These are phyloP conservation scores for Platanthera guangdongensis DNA, from an alignment of 106 monocot species.

Conservation along the genomic window DNA sequence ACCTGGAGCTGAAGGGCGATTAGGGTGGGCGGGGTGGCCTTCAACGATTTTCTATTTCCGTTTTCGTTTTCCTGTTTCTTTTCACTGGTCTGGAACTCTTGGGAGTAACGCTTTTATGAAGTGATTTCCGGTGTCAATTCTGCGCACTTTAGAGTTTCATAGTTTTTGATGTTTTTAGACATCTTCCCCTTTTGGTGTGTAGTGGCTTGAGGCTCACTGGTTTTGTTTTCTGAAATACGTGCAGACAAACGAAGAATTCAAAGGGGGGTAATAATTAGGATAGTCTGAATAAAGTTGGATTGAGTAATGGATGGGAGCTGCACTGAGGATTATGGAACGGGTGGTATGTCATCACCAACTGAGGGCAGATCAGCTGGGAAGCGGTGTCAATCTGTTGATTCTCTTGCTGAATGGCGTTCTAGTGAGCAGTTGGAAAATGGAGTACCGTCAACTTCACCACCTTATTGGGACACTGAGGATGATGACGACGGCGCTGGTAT, in stretches of 20 bases:
- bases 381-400: conserved; percentile 18
- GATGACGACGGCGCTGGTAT: conserved; percentile 15
- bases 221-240: not conserved
- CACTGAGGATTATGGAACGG: not conserved
- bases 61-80: not conserved
- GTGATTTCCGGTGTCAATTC: not conserved
- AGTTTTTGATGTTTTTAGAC: not conserved
- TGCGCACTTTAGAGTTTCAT: not conserved
- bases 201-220: not conserved
- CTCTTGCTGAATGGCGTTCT: conserved; percentile 21
- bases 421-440: conserved; percentile 24
- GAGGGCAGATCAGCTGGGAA: conserved; percentile 9
- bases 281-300: conserved; percentile 5
- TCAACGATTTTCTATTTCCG: not conserved
- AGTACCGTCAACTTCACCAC: conserved; percentile 20
- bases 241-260: not conserved
- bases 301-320: conserved; percentile 4
- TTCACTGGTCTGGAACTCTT: not conserved
- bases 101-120: not conserved
- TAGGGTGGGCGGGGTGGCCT: not conserved
- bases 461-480: conserved; percentile 22
- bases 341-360: not conserved
- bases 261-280: not conserved
- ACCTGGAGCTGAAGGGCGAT: not conserved
- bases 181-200: not conserved